phyloP scores from a whole-genome alignment of 2,329 filamentous ascomycete species.

The Cladobotryum mycophilum region DNA sequence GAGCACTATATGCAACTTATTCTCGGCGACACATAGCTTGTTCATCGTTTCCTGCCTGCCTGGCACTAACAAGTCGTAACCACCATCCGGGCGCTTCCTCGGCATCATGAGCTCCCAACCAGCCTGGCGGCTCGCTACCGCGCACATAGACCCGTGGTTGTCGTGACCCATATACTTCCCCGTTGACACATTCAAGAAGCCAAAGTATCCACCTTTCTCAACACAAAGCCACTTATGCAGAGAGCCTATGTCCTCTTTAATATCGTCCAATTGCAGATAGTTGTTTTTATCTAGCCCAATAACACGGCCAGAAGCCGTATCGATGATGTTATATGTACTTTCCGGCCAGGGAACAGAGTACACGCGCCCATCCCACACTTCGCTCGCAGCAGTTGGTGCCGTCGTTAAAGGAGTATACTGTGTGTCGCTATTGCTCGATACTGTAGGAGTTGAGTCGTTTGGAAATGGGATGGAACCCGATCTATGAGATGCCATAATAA shows the following conservation, averaged over 20 bases:
- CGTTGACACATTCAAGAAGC: slow-evolving; percentile 6
- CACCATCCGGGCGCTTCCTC: slow-evolving; percentile 8
- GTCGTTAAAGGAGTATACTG: neutral
- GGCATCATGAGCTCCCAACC: slow-evolving; percentile 6
- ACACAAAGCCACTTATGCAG: slow-evolving; percentile 8
- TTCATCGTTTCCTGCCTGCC: slow-evolving; percentile 6
- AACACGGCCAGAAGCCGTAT: slow-evolving; percentile 3
- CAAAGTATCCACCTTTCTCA: slow-evolving; percentile 11
- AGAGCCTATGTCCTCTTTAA: neutral
- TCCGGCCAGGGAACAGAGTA: slow-evolving; percentile 15
- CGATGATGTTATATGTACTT: slow-evolving; percentile 13
- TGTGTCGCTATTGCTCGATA: neutral
- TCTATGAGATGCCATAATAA: too few species aligned
- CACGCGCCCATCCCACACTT: neutral
- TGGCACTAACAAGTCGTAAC: slow-evolving; percentile 12
- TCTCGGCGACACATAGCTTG: neutral
- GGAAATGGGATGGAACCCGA: too few species aligned
- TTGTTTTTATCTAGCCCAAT: slow-evolving; percentile 10
- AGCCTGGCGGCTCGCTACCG: neutral
- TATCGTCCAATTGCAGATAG: neutral
- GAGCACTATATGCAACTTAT: neutral
- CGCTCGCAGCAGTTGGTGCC: neutral
- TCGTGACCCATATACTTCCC: slow-evolving; percentile 10
- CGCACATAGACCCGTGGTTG: neutral
- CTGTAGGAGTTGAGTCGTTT: too few species aligned